These are phyloP conservation scores for Russula earlei DNA, from an alignment of 768 basidiomycete genomes.

Conservation along the genomic window DNA sequence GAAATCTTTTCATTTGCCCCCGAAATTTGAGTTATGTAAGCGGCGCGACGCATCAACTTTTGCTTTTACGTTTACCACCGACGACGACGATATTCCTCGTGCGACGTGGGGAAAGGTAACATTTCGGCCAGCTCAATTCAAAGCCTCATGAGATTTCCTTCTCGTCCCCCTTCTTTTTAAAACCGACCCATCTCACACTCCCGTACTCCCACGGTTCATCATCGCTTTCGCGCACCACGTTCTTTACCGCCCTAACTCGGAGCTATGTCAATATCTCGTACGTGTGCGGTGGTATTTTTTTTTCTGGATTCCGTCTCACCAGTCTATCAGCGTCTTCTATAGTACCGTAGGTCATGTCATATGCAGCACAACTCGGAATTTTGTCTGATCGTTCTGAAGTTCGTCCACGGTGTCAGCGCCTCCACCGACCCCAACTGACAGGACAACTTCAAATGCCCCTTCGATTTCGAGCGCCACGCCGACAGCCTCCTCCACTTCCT, in stretches of 20 bases:
- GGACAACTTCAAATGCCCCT: no score
- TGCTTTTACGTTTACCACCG: not conserved
- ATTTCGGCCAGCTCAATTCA: not conserved
- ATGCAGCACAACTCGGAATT: not conserved
- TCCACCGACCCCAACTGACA: not conserved
- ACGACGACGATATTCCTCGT: not conserved
- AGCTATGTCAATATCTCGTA: constrained; percentile 3
- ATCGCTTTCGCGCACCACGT: constrained; percentile 7
- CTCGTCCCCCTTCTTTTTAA: not conserved
- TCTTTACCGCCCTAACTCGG: not conserved
- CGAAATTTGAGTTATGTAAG: constrained; percentile 8
- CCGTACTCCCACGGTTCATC: not conserved
- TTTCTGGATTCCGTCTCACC: not conserved
- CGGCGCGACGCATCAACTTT: not conserved
- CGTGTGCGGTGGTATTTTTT: not conserved
- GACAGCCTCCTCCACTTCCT: not conserved
- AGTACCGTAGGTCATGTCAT: not conserved
- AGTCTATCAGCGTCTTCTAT: not conserved
- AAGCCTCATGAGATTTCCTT: constrained; percentile 1
- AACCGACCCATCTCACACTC: not conserved
- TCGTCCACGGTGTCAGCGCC: not conserved
- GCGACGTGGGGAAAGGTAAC: not conserved
- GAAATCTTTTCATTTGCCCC: not conserved
- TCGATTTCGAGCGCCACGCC: not conserved
- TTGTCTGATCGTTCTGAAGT: not conserved